Conservation (phyloP, 164 flowering plant species). For the Piper betle region DNA sequence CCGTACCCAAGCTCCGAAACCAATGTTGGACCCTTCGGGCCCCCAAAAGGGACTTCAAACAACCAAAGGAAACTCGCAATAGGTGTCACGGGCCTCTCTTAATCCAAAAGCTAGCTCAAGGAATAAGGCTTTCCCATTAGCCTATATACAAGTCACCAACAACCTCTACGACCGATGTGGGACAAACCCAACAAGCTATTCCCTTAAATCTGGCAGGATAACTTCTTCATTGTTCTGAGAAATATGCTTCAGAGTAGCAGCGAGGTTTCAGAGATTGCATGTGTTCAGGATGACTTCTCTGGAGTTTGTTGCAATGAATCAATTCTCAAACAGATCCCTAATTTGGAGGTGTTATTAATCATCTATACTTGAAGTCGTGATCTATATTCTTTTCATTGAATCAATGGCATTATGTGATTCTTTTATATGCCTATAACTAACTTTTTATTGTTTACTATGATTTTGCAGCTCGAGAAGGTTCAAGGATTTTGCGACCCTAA, state of each 20-base stretch:
- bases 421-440: neutral
- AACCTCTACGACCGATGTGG: too few species aligned
- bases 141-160: too few species aligned
- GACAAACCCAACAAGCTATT: too few species aligned
- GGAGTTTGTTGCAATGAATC: slow-evolving; percentile 38
- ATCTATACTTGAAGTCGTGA: too few species aligned
- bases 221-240: slow-evolving; percentile 42
- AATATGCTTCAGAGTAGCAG: slow-evolving; percentile 35
- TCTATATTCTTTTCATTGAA: too few species aligned
- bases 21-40: too few species aligned
- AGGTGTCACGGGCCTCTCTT: too few species aligned
- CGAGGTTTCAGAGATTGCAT: slow-evolving; percentile 37
- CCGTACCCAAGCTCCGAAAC: too few species aligned
- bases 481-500: slow-evolving; percentile 44
- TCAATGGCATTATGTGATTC: neutral
- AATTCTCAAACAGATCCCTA: slow-evolving; percentile 46
- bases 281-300: slow-evolving; percentile 50
- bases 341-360: slow-evolving; percentile 31
- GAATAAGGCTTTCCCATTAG: too few species aligned
- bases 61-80: too few species aligned
- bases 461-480: slow-evolving; percentile 40
- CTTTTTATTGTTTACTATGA: neutral
- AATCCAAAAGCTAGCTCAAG: too few species aligned
- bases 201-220: slow-evolving; percentile 27
- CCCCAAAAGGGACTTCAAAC: too few species aligned